These are phyloP conservation scores for Logfia minima DNA, from an alignment of 129 eudicot genomes.

Conservation along the genomic window DNA sequence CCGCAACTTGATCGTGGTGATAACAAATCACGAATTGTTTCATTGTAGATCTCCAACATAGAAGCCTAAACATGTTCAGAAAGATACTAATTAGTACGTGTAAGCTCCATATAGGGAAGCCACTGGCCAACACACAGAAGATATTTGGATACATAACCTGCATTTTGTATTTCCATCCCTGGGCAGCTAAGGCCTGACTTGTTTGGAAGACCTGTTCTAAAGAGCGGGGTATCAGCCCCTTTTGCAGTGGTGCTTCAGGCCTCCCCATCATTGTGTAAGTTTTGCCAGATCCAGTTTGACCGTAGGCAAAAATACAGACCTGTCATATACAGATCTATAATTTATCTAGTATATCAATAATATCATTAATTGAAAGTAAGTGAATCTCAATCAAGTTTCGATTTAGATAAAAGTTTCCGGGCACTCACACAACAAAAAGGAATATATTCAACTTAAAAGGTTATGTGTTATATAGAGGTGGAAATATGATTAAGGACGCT, in stretches of 20 bases:
- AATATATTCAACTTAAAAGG: too few species aligned
- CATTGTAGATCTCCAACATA: conserved; percentile 72
- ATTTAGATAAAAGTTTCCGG: too few species aligned
- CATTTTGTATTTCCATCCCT: conserved; percentile 69
- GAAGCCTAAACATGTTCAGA: conserved; percentile 45
- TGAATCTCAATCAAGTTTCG: too few species aligned
- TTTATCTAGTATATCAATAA: neutral
- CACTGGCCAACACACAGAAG: neutral
- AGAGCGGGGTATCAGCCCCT: conserved; percentile 67
- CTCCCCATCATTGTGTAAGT: conserved; percentile 74
- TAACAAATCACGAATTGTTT: conserved; percentile 62
- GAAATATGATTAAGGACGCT: too few species aligned
- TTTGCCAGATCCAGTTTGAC: conserved; percentile 77
- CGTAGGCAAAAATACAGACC: conserved; percentile 77
- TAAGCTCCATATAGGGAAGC: neutral
- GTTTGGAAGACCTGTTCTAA: conserved; percentile 64
- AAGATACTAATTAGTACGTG: neutral
- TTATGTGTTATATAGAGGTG: too few species aligned
- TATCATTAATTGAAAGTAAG: neutral
- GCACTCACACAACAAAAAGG: too few species aligned
- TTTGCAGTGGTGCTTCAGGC: conserved; percentile 50
- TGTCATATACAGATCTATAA: conserved; percentile 6
- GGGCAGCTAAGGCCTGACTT: conserved; percentile 51
- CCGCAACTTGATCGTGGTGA: conserved; percentile 34
- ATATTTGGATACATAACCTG: conserved; percentile 38